phyloP scores from a whole-genome alignment of 257 asterid genomes.

The Solanum tarapatanum region DNA sequence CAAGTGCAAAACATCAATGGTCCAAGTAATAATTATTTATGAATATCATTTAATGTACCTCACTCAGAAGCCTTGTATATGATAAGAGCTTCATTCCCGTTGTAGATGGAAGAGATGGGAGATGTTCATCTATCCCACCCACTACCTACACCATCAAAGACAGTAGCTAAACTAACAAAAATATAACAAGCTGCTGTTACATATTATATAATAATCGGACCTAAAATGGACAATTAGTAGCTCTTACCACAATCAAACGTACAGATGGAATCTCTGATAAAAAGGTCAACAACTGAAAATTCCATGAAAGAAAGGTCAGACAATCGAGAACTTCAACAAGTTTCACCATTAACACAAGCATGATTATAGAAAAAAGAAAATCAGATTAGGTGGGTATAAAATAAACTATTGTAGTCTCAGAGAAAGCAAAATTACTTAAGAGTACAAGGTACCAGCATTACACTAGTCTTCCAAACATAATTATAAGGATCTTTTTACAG shows the following conservation, averaged over 20 bases:
- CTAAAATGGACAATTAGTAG: conserved; percentile 1
- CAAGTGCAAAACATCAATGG: background rate
- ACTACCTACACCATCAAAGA: conserved; percentile 50
- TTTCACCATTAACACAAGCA: background rate
- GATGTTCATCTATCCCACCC: conserved; percentile 82
- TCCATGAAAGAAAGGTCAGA: background rate
- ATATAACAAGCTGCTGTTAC: background rate
- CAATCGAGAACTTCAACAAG: background rate
- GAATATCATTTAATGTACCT: conserved; percentile 34
- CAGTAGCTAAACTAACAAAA: background rate
- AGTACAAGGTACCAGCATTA: background rate
- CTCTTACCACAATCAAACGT: conserved; percentile 74
- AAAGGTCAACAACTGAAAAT: conserved; percentile 68
- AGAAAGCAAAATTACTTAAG: background rate
- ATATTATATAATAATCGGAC: conserved; percentile 1
- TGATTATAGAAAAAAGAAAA: background rate
- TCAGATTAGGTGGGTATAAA: background rate
- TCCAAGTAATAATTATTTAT: background rate
- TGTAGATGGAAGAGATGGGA: conserved; percentile 79
- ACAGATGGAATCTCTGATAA: conserved; percentile 79
- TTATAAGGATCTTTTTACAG: background rate
- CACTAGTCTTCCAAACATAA: background rate
- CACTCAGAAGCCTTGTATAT: conserved; percentile 51
- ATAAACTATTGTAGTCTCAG: background rate
- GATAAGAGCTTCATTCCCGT: conserved; percentile 67